phyloP scores from a whole-genome alignment of 371 early-diverging fungal species.

The Mortierella sp. region DNA sequence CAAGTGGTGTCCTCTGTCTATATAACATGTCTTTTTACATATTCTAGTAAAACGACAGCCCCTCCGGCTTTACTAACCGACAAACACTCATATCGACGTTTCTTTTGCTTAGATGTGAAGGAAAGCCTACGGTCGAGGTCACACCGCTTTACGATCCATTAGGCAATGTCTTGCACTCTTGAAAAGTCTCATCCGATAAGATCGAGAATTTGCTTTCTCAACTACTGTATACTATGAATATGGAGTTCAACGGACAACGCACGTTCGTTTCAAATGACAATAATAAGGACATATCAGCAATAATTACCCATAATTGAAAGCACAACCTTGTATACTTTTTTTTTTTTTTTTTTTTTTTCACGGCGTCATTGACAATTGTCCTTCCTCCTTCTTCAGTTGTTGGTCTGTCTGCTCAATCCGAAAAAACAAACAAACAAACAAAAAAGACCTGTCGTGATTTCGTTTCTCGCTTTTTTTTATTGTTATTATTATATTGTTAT shows the following conservation, averaged over 20 bases:
- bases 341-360: background rate
- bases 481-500: background rate
- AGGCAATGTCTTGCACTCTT: slow-evolving; percentile 39
- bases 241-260: no score
- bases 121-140: slow-evolving; percentile 42
- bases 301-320: no score
- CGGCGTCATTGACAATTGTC: background rate
- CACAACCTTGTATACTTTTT: no score
- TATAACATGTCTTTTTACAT: no score
- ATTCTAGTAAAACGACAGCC: no score
- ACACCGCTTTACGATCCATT: slow-evolving; percentile 47
- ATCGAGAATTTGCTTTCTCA: background rate
- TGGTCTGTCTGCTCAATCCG: background rate
- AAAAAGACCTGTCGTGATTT: background rate
- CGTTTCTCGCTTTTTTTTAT: background rate
- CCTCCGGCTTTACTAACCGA: background rate
- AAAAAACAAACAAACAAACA: no score
- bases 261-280: no score
- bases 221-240: background rate
- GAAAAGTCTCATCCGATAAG: background rate
- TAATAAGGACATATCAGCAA: no score
- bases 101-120: slow-evolving; percentile 42
- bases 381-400: background rate
- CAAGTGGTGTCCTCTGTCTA: background rate
- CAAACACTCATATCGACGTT: background rate